Evolutionary conservation across 306 rosid genomes (phyloP).

Genomic region (Cucurbita maxima): DNA sequence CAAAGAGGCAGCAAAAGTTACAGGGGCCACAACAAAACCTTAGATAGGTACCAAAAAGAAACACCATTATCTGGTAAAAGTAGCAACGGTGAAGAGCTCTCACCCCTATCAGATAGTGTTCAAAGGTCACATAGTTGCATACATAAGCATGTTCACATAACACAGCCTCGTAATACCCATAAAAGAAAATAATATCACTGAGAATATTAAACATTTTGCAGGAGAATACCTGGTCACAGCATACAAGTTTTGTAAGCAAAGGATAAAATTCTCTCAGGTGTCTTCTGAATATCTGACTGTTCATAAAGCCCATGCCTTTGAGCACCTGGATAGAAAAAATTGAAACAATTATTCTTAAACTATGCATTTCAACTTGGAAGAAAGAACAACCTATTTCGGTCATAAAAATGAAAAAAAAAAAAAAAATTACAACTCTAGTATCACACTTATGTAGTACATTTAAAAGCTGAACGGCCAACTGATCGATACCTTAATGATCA

Average conservation of each 20-base stretch:
- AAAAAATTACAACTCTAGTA: not conserved
- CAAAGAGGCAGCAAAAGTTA: not conserved
- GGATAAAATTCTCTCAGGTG: constrained; percentile 91
- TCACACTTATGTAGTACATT: not conserved
- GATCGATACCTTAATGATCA: constrained; percentile 62
- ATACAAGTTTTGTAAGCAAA: constrained; percentile 78
- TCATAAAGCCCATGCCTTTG: constrained; percentile 83
- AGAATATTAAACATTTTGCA: not conserved
- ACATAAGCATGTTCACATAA: not conserved
- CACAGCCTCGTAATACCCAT: not conserved
- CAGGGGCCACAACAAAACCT: not conserved
- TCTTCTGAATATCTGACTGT: constrained; percentile 70
- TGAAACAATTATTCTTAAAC: not conserved
- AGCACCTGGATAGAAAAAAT: constrained; percentile 52
- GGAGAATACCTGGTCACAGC: constrained; percentile 87
- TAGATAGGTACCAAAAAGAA: not conserved
- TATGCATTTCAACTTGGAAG: not conserved
- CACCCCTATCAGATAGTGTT: not conserved
- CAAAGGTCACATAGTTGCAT: not conserved
- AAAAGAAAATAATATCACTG: not conserved
- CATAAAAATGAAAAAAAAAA: not conserved
- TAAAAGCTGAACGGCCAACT: constrained; percentile 6
- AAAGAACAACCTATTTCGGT: not conserved
- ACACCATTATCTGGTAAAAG: not conserved
- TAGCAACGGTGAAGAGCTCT: not conserved